phyloP scores from a whole-genome alignment of 2,329 filamentous ascomycete genomes.

The Fusarium sp. region DNA sequence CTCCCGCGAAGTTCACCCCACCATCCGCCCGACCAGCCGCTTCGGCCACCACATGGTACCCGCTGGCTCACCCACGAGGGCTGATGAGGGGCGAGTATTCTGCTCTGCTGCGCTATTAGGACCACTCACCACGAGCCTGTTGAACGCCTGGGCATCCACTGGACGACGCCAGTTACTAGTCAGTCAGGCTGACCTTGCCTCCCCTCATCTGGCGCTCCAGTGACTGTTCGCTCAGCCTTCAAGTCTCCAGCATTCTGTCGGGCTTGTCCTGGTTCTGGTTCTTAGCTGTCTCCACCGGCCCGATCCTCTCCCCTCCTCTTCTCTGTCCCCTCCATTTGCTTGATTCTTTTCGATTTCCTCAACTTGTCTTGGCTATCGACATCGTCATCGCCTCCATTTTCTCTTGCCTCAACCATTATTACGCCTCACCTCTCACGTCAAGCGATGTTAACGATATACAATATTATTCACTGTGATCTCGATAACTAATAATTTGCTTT shows the following conservation, averaged over 20 bases:
- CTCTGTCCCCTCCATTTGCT: slow-evolving; percentile 44
- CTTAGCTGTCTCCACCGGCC: slow-evolving; percentile 43
- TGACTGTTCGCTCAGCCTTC: slow-evolving; percentile 34
- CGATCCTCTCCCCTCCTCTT: slow-evolving; percentile 46
- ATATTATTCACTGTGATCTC: slow-evolving; percentile 33
- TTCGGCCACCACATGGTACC: slow-evolving; percentile 39
- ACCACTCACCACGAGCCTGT: slow-evolving; percentile 44
- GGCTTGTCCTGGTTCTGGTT: slow-evolving; percentile 38
- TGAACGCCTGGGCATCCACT: slow-evolving; percentile 45
- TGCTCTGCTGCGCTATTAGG: slow-evolving; percentile 20
- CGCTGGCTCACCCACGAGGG: slow-evolving; percentile 43
- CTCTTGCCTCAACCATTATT: slow-evolving; percentile 22
- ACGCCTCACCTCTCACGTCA: slow-evolving; percentile 15
- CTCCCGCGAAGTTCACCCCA: slow-evolving; percentile 35
- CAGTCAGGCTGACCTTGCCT: slow-evolving; percentile 47
- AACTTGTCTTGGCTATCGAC: slow-evolving; percentile 41
- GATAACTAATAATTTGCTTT: slow-evolving; percentile 47
- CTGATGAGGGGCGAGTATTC: slow-evolving; percentile 39
- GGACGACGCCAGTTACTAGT: slow-evolving; percentile 38
- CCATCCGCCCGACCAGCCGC: slow-evolving; percentile 32
- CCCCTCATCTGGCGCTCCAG: slow-evolving; percentile 33
- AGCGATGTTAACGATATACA: slow-evolving; percentile 27
- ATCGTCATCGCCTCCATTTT: slow-evolving; percentile 47
- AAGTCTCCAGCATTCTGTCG: slow-evolving; percentile 29
- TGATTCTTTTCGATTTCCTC: slow-evolving; percentile 48